Conservation (phyloP, 345 rosid species). For the Citrus cavaleriei region DNA sequence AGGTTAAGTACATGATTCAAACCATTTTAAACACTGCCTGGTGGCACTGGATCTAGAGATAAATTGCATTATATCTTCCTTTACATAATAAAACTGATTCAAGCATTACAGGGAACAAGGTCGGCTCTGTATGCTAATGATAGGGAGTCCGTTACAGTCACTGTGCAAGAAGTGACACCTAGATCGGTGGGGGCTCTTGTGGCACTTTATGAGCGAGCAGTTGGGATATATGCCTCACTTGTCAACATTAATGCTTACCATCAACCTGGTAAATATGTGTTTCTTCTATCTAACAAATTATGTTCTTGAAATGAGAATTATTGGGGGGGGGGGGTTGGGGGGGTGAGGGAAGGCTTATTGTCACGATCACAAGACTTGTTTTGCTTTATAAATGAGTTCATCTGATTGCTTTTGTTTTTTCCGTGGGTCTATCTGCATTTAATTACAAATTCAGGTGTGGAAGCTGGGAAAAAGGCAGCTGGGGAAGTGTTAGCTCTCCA, state of each 20-base stretch:
- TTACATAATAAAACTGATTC: constrained; percentile 10
- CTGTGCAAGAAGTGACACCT: constrained; percentile 89
- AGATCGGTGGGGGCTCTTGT: constrained; percentile 85
- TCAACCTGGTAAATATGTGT: constrained; percentile 68
- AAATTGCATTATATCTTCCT: neutral
- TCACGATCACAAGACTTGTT: neutral
- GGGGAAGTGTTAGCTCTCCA: constrained; percentile 95
- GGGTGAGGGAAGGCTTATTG: neutral
- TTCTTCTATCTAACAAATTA: constrained; percentile 10
- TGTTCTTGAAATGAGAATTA: neutral
- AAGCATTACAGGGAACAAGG: constrained; percentile 80
- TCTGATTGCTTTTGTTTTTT: neutral
- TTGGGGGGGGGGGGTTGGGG: neutral
- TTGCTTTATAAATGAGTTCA: neutral
- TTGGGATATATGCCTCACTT: constrained; percentile 84
- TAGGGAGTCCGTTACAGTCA: constrained; percentile 85
- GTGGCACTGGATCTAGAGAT: constrained; percentile 1
- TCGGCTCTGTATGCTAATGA: constrained; percentile 89
- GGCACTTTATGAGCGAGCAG: constrained; percentile 97
- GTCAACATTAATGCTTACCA: constrained; percentile 92
- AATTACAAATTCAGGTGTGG: constrained; percentile 60
- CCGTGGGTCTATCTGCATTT: constrained; percentile 5
- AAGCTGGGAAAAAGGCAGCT: constrained; percentile 98
- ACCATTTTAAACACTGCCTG: neutral
- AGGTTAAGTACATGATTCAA: constrained; percentile 45